Evolutionary conservation across 148 eudicot genomes (phyloP).

Genomic region (Rhododendron kiyosumense): DNA sequence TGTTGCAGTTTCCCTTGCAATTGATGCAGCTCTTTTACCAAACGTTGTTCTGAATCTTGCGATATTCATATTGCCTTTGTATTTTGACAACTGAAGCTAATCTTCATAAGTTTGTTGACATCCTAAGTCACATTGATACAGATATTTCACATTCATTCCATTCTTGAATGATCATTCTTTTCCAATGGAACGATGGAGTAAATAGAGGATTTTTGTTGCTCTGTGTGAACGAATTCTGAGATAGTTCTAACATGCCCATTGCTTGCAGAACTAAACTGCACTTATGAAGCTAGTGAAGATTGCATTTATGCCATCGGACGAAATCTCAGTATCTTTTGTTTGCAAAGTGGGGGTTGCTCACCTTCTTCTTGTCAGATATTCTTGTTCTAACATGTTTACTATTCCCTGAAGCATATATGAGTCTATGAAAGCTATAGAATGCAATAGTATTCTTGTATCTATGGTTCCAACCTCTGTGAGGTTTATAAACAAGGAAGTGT

Average conservation of each 20-base stretch:
- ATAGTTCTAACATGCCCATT: neutral
- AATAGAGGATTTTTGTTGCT: neutral
- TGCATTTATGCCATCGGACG: neutral
- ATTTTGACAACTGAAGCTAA: neutral
- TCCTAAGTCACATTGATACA: neutral
- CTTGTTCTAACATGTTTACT: neutral
- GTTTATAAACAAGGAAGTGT: neutral
- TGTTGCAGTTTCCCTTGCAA: neutral
- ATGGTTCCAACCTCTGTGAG: neutral
- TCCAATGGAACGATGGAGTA: neutral
- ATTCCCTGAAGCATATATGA: neutral
- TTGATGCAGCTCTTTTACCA: slow-evolving; percentile 1
- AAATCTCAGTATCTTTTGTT: neutral
- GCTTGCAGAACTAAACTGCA: neutral
- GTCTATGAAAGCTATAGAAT: neutral
- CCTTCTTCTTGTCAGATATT: neutral
- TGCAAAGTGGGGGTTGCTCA: neutral
- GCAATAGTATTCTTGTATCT: neutral
- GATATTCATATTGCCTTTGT: neutral
- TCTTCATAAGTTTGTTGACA: neutral
- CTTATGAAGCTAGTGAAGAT: neutral
- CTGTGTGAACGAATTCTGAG: neutral
- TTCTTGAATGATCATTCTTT: neutral
- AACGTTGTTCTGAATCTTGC: neutral
- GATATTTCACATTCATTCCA: neutral